Conservation (phyloP, 2,329 filamentous ascomycete genomes). For the Cucurbitaria berberidis region DNA sequence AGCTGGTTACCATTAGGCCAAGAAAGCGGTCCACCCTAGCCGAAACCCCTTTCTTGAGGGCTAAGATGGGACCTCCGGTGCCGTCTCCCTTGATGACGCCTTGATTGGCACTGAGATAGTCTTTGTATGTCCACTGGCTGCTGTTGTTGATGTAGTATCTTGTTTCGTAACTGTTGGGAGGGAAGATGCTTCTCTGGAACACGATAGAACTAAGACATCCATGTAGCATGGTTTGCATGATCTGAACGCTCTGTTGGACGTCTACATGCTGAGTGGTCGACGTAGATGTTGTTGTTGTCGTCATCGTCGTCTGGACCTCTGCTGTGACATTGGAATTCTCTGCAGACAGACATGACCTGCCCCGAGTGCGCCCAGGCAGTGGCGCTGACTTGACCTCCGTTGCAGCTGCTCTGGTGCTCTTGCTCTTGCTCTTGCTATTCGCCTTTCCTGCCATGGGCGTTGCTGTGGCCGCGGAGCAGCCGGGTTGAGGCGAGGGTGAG, state of each 20-base stretch:
- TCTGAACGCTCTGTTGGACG: conserved; percentile 1
- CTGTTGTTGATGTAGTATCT: background rate
- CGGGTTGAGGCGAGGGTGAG: background rate
- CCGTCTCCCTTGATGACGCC: background rate
- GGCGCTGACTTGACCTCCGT: background rate
- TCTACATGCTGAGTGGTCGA: background rate
- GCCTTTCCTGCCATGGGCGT: background rate
- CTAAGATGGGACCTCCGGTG: background rate
- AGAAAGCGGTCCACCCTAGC: conserved; percentile 5
- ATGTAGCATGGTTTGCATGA: conserved; percentile 2
- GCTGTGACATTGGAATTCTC: background rate
- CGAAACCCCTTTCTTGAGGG: conserved; percentile 4
- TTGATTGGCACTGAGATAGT: background rate
- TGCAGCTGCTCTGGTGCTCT: background rate
- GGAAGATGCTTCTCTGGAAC: conserved; percentile 1
- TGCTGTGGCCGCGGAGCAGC: background rate
- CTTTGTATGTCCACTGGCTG: conserved; percentile 1
- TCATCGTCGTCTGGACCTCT: background rate
- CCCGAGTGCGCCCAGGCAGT: background rate
- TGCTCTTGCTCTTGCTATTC: background rate
- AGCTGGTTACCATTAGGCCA: background rate
- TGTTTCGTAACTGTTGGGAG: background rate
- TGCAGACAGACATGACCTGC: background rate
- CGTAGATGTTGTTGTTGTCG: background rate
- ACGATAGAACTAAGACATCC: conserved; percentile 2